These are phyloP conservation scores for Debaryomyces nepalensis DNA, from an alignment of 1,139 yeast genomes.

Conservation along the genomic window DNA sequence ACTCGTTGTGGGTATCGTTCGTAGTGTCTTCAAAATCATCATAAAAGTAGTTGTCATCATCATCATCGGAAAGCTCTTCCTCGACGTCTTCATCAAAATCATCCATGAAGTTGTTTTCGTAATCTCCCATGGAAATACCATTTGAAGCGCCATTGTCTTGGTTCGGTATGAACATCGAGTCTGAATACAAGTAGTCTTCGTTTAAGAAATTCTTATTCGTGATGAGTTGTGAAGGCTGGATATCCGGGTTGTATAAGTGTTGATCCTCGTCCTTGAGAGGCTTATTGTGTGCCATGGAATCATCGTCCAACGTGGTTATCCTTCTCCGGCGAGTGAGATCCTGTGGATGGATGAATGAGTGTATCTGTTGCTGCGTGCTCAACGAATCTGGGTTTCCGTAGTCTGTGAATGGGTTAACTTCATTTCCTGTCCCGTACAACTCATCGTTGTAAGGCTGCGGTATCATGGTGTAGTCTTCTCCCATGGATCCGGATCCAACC, in stretches of 20 bases:
- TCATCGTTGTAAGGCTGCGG: not conserved
- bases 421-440: constrained; percentile 3
- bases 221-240: constrained; percentile 48
- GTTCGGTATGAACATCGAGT: constrained; percentile 16
- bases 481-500: not conserved
- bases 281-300: constrained; percentile 24
- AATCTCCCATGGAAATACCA: constrained; percentile 10
- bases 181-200: constrained; percentile 17
- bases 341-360: constrained; percentile 19
- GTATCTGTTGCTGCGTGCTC: constrained; percentile 18
- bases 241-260: constrained; percentile 47
- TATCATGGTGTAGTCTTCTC: constrained; percentile 5
- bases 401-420: constrained; percentile 29
- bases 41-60: constrained; percentile 44
- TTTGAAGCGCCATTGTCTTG: constrained; percentile 2
- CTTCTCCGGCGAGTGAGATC: constrained; percentile 32
- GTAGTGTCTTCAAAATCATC: constrained; percentile 40
- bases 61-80: constrained; percentile 43
- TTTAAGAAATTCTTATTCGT: constrained; percentile 19
- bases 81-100: constrained; percentile 42
- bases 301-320: constrained; percentile 42
- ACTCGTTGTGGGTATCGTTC: constrained; percentile 14
- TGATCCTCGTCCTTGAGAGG: constrained; percentile 41
- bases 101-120: constrained; percentile 25
- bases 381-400: constrained; percentile 46